Evolutionary conservation across 2,329 filamentous ascomycete genomes (phyloP).

Genomic region (Colletotrichum sp.): DNA sequence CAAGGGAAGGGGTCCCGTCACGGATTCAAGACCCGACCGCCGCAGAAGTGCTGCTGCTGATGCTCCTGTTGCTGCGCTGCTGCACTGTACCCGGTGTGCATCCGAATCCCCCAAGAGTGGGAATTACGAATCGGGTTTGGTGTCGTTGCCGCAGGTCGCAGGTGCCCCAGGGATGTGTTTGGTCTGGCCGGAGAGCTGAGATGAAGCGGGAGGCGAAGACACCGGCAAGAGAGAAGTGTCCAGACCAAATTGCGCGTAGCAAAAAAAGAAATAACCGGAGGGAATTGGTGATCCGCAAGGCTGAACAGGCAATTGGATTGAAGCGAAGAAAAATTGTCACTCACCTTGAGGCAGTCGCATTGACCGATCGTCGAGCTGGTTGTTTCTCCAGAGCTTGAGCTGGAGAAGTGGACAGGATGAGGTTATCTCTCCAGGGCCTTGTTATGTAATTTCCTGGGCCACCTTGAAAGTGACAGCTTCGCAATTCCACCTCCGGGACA

Average conservation of each 20-base stretch:
- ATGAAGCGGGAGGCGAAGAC: neutral
- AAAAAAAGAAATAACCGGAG: neutral
- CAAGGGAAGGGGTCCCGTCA: neutral
- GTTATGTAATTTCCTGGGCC: constrained; percentile 16
- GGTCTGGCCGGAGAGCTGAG: neutral
- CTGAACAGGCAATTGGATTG: neutral
- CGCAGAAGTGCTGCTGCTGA: constrained; percentile 3
- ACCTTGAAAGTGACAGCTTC: constrained; percentile 20
- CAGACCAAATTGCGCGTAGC: neutral
- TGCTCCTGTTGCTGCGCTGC: neutral
- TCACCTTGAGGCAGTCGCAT: neutral
- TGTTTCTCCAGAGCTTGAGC: neutral
- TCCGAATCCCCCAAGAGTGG: constrained; percentile 7
- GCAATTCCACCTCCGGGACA: neutral
- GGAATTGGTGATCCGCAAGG: neutral
- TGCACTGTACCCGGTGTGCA: constrained; percentile 10
- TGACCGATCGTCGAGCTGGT: neutral
- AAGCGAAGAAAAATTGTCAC: neutral
- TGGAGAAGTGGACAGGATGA: constrained; percentile 7
- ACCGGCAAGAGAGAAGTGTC: neutral
- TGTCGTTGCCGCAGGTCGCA: constrained; percentile 1
- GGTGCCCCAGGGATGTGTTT: constrained; percentile 6
- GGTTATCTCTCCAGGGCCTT: constrained; percentile 7
- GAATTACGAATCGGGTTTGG: constrained; percentile 1
- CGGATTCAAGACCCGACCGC: constrained; percentile 10